Evolutionary conservation across 805 yeast species (phyloP).

Genomic region (Yarrowia porcina): DNA sequence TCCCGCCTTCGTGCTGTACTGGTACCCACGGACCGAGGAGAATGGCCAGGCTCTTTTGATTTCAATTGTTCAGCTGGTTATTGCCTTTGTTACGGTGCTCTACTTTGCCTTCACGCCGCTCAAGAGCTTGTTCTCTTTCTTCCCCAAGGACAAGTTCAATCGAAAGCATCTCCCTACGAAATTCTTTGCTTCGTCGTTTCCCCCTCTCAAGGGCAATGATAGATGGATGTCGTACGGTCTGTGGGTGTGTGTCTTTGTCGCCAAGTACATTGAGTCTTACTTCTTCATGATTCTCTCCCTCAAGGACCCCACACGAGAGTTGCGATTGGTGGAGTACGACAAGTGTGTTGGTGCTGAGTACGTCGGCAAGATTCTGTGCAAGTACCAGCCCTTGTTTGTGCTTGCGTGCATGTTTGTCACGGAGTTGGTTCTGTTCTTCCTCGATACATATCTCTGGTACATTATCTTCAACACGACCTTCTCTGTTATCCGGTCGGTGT

Average conservation of each 20-base stretch:
- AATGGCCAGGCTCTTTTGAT: conserved; percentile 53
- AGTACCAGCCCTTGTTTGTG: conserved; percentile 81
- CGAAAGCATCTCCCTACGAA: conserved; percentile 90
- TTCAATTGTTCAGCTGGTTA: conserved; percentile 47
- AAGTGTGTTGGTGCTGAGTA: conserved; percentile 95
- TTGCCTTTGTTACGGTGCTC: conserved; percentile 72
- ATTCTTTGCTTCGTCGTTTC: conserved; percentile 89
- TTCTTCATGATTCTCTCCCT: conserved; percentile 83
- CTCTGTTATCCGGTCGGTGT: conserved; percentile 96
- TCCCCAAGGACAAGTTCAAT: conserved; percentile 69
- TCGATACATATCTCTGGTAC: conserved; percentile 99
- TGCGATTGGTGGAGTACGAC: conserved; percentile 78
- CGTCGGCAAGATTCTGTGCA: conserved; percentile 71
- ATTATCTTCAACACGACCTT: conserved; percentile 89
- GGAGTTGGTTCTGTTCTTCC: conserved; percentile 91
- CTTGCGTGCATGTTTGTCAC: conserved; percentile 90
- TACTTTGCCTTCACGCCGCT: conserved; percentile 94
- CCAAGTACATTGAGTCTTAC: conserved; percentile 87
- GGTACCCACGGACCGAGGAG: conserved; percentile 40
- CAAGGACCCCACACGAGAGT: conserved; percentile 90
- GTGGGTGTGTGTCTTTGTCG: conserved; percentile 86
- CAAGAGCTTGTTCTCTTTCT: conserved; percentile 94
- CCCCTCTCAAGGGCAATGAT: conserved; percentile 77
- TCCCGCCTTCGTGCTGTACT: conserved; percentile 47
- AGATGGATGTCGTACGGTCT: conserved; percentile 94